Evolutionary conservation across 768 basidiomycete genomes (phyloP), one percentile per base, ranked within the genome.

Genomic region (Chiua virens): DNA sequence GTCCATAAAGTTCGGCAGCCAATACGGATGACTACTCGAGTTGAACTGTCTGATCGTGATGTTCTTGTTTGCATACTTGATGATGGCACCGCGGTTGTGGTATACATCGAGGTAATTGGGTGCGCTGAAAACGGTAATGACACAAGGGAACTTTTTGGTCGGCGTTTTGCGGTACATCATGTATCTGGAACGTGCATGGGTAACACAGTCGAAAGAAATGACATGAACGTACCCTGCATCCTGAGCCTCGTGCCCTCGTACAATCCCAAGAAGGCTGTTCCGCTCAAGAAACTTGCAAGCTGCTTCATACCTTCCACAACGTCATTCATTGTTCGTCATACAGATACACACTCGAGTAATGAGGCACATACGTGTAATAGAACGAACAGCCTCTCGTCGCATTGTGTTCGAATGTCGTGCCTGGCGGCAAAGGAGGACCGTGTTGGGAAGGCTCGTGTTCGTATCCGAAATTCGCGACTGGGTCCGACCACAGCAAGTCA

Each of bases 21-120:
- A 97, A 70, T 92, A 98, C 4, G 92, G 92, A 67, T 94, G 92
- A 25, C 84, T 78, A 34, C 76, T 82, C 45, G 79, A 80, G 64
- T 87, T 86, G 61, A 88, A 95, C 71, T 94, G 92, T 57, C 94
- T 79, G 55, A 98, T 97, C 39, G 93, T 98, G 73, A 98, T 94
- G 49, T 90, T 95, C 76, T 94, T 95, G 71, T 94, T 94, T 49
- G 89, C 92, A 62, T 98, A 98, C 71, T 98, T 98, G 73, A 99
- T 85, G 37, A 99, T 87, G 1, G 97, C 97, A 1, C 88, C 97
- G 45, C 95, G 91, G 68, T 99, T 99, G 68, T 92, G 88, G 72
- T 98, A 98, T 6, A 93, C 92, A 65, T 98, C 97, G 57, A 98
- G 85, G 66, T 98, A 98, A 66, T 98, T 96, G 14, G 97, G 97